These are phyloP conservation scores for Vishniacozyma victoriae DNA, from an alignment of 768 basidiomycete species.

Conservation along the genomic window DNA sequence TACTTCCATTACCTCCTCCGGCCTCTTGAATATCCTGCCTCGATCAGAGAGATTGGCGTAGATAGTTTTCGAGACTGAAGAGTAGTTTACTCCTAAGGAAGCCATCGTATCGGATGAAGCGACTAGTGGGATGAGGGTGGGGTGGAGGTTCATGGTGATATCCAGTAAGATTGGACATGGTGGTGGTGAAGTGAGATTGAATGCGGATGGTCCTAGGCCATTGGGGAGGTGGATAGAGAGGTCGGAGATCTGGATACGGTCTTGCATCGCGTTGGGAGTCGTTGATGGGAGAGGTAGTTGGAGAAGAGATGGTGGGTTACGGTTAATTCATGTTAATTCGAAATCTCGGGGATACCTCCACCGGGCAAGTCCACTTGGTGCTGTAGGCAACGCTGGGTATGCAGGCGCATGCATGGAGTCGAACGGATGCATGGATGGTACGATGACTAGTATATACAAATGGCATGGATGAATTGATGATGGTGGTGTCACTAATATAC, in stretches of 20 bases:
- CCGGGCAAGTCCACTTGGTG: no score
- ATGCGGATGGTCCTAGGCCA: conserved; percentile 45
- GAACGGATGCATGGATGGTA: no score
- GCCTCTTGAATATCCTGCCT: conserved; percentile 50
- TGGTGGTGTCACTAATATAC: no score
- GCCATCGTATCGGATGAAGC: conserved; percentile 55
- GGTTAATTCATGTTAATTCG: no score
- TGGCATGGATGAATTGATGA: no score
- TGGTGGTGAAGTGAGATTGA: conserved; percentile 26
- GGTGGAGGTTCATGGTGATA: conserved; percentile 44
- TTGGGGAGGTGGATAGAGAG: conserved; percentile 42
- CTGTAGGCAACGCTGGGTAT: no score
- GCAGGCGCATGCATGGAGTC: no score
- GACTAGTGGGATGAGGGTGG: conserved; percentile 53
- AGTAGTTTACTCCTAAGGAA: conserved; percentile 62
- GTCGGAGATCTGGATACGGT: conserved; percentile 42
- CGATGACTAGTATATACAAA: no score
- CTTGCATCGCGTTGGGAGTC: conserved; percentile 10
- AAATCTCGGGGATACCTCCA: no score
- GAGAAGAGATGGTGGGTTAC: no score
- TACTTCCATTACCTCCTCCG: conserved; percentile 53
- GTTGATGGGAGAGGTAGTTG: no score
- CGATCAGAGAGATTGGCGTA: conserved; percentile 38
- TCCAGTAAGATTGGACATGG: conserved; percentile 57
- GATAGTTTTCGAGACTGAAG: conserved; percentile 52